These are phyloP conservation scores for Loxodes magnus DNA, from an alignment of 73 alveolate species.

Conservation along the genomic window DNA sequence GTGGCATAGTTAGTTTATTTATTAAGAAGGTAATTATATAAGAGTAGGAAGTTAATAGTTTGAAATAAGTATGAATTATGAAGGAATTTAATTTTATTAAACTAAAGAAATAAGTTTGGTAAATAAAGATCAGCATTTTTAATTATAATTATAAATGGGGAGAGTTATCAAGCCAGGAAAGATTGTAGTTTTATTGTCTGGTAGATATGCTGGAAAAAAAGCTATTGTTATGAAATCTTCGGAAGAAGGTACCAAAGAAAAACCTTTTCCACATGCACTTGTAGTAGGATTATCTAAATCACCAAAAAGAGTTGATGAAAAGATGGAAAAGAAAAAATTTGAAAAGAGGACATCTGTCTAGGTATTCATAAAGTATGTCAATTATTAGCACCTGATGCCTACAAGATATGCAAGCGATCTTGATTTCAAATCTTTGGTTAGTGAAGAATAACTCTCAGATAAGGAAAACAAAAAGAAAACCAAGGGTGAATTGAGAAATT, in stretches of 20 bases:
- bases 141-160: constrained; percentile 3
- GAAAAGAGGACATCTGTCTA: constrained; percentile 65
- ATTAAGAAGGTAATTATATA: too few species aligned
- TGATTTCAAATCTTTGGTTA: constrained; percentile 3
- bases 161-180: constrained; percentile 62
- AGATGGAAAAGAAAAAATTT: constrained; percentile 73
- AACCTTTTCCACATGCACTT: constrained; percentile 68
- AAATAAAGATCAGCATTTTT: too few species aligned
- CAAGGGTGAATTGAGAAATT: background rate
- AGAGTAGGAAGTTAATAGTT: too few species aligned
- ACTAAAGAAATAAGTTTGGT: too few species aligned
- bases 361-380: constrained; percentile 70
- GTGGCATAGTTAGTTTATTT: too few species aligned
- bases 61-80: too few species aligned
- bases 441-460: constrained; percentile 1
- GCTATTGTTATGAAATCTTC: constrained; percentile 67
- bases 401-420: constrained; percentile 42
- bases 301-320: constrained; percentile 63
- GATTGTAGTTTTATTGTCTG: constrained; percentile 67
- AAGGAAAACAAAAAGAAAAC: background rate
- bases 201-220: constrained; percentile 88
- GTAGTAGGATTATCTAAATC: constrained; percentile 71
- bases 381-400: constrained; percentile 78
- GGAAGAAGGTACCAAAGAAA: constrained; percentile 73
- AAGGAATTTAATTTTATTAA: too few species aligned